Percentiles rank a stretch among this genome's conserved stretches.
Conservation (phyloP, 2,329 filamentous ascomycete genomes). For the Claviceps sp. region DNA sequence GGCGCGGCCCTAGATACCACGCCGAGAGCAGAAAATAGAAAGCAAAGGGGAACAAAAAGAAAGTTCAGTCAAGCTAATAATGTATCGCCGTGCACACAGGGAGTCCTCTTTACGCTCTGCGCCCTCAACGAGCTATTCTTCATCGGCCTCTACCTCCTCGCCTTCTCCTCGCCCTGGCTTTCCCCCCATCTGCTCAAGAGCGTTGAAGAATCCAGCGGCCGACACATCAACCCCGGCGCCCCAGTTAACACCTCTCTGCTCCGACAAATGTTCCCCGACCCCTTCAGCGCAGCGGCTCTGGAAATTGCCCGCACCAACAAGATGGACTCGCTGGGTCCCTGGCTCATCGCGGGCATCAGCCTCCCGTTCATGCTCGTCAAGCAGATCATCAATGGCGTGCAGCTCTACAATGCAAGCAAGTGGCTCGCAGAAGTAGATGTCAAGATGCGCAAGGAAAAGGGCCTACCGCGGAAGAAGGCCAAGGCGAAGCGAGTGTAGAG, state of each 20-base stretch:
- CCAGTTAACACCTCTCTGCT: slow-evolving; percentile 58
- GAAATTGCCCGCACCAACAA: slow-evolving; percentile 92
- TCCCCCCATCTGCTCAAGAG: slow-evolving; percentile 69
- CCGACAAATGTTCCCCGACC: slow-evolving; percentile 68
- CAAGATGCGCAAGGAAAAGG: slow-evolving; percentile 41
- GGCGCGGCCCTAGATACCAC: no score
- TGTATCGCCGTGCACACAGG: slow-evolving; percentile 33
- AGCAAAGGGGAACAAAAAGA: background rate
- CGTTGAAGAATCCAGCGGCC: slow-evolving; percentile 38
- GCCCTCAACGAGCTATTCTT: slow-evolving; percentile 92
- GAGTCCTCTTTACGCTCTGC: slow-evolving; percentile 83
- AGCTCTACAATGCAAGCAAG: slow-evolving; percentile 83
- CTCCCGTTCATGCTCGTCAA: slow-evolving; percentile 82
- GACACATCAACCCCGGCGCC: slow-evolving; percentile 48
- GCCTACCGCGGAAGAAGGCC: slow-evolving; percentile 37
- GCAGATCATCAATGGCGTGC: slow-evolving; percentile 87
- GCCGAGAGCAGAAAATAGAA: no score
- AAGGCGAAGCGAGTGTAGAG: slow-evolving; percentile 20
- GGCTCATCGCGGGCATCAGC: slow-evolving; percentile 67
- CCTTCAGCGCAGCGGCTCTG: slow-evolving; percentile 83
- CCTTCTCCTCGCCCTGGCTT: slow-evolving; percentile 82
- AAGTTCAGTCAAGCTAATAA: background rate
- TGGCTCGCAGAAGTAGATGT: slow-evolving; percentile 90
- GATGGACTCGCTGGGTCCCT: slow-evolving; percentile 54
- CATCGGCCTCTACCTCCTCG: slow-evolving; percentile 93